A percentile compares a stretch with the other conserved stretches of the same genome.
Evolutionary conservation across 2,329 filamentous ascomycete genomes (phyloP).

Genomic region (Calonectria henricotiae): DNA sequence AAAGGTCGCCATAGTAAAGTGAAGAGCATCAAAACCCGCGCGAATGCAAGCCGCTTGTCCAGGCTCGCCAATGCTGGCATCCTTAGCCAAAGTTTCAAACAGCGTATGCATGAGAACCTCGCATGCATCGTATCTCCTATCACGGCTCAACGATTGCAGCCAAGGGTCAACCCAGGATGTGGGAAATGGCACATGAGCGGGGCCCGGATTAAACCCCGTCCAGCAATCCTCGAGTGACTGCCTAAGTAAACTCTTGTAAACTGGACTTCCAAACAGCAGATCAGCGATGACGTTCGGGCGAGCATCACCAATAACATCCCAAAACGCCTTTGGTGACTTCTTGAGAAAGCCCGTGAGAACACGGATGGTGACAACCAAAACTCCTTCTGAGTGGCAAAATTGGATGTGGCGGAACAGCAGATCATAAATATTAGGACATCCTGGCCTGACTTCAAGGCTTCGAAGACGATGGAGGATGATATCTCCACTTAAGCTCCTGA

Average conservation of each 20-base stretch:
- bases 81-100: conserved; percentile 75
- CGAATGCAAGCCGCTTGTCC: conserved; percentile 76
- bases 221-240: conserved; percentile 71
- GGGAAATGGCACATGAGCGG: conserved; percentile 73
- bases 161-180: conserved; percentile 86
- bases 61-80: conserved; percentile 69
- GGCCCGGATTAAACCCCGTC: conserved; percentile 60
- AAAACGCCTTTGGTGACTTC: conserved; percentile 86
- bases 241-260: conserved; percentile 74
- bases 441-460: conserved; percentile 79
- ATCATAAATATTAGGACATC: conserved; percentile 76
- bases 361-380: conserved; percentile 79
- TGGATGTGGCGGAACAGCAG: conserved; percentile 72
- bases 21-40: conserved; percentile 75
- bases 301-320: conserved; percentile 89
- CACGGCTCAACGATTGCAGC: conserved; percentile 82
- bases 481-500: conserved; percentile 81
- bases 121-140: conserved; percentile 85
- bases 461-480: conserved; percentile 85
- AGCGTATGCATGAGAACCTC: conserved; percentile 84
- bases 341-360: conserved; percentile 81
- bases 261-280: conserved; percentile 82
- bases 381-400: conserved; percentile 66
- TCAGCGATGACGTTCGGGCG: conserved; percentile 88
- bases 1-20: conserved; percentile 72